Evolutionary conservation across 2,329 filamentous ascomycete species (phyloP), one percentile per base, ranked within the genome.

Genomic region (Parafenestella ontariensis): DNA sequence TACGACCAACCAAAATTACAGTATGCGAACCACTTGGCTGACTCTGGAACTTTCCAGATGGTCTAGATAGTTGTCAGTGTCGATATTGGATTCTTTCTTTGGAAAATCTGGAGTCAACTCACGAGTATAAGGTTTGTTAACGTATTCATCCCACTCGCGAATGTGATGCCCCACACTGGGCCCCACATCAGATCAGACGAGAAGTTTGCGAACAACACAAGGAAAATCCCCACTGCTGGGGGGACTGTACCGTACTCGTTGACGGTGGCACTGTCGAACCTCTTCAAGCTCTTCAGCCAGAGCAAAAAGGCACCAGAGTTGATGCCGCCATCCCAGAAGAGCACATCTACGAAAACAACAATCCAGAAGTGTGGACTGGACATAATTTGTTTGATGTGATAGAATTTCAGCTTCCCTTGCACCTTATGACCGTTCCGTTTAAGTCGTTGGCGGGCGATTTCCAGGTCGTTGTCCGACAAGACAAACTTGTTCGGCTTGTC

Each of bases 291-390:
- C n/a, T 85, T 85, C 40, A 86, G 75, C 83, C 83, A 86, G 0
- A 86, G 74, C 2, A 85, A 68, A 52, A 82, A 85, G 0, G 77
- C 78, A 2, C 81, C 83, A 0, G 78, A 73, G 15, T 65, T 76
- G 41, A 61, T 58, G n/a, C 79, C 68, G 5, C 78, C 75, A 52
- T 85, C 85, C 81, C 82, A 86, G 69, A 86, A 86, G n/a, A 85
- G 71, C 3, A 83, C 73, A 41, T 83, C 79, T 33, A 82, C 74
- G 1, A 79, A 49, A 0, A 84, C 71, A 9, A 86, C 66, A 0
- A 77, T 71, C 75, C 79, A 85, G 52, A 85, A 79, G n/a, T 79
- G 79, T 59, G 75, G 77, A 28, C 76, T 78, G 7, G 41, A 36
- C 2, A 49, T 37, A 8, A 46, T 43, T 24, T 46, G 52, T 23